Percentiles rank a stretch among this genome's conserved stretches.
Evolutionary conservation across 106 monocot species (phyloP).

Genomic region (Platanthera guangdongensis): DNA sequence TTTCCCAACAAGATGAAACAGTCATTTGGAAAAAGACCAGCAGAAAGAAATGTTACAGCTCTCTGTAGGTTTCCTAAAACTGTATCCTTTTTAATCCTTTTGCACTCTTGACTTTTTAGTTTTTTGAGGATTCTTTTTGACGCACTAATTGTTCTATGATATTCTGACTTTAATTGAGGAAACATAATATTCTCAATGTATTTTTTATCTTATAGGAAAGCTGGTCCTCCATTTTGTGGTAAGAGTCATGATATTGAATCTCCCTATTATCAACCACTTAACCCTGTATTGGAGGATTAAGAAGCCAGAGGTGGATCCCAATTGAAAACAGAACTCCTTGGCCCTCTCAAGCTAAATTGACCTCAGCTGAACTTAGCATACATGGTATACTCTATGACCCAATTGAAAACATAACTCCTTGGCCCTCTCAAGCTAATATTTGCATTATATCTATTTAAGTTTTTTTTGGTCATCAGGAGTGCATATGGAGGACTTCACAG

Average conservation of each 20-base stretch:
- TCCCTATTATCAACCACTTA: conserved; percentile 66
- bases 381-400: conserved; percentile 38
- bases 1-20: conserved; percentile 86
- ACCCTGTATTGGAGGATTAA: conserved; percentile 61
- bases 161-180: neutral
- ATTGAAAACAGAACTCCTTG: conserved; percentile 56
- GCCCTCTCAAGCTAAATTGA: conserved; percentile 44
- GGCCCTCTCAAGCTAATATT: no score
- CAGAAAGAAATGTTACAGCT: conserved; percentile 58
- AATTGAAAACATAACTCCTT: no score
- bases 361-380: conserved; percentile 49
- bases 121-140: no score
- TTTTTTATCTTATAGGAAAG: conserved; percentile 36
- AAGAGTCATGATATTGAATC: conserved; percentile 62
- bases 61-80: conserved; percentile 25
- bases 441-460: neutral
- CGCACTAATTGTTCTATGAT: neutral
- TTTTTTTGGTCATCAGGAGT: conserved; percentile 34
- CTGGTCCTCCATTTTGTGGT: conserved; percentile 53
- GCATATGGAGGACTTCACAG: conserved; percentile 44
- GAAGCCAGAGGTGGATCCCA: conserved; percentile 68
- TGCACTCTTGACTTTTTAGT: neutral
- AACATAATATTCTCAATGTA: neutral
- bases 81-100: neutral
- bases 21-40: conserved; percentile 81